Evolutionary conservation across 1,284 basidiomycete genomes (phyloP).

Genomic region (Ganoderma lucidum): DNA sequence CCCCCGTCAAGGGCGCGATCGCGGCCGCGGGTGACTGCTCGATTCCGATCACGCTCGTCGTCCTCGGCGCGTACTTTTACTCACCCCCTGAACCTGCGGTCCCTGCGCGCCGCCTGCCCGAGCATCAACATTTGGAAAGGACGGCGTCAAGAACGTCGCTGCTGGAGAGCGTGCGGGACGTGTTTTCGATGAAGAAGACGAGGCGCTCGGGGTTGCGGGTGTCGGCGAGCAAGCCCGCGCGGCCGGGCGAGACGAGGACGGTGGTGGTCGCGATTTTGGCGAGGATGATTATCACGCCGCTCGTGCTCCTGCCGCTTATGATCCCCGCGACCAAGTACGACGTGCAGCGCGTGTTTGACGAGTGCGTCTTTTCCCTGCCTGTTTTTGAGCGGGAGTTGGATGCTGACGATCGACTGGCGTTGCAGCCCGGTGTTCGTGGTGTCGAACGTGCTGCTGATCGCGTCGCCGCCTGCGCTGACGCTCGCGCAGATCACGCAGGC

Average conservation of each 20-base stretch:
- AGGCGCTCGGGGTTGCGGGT: conserved; percentile 28
- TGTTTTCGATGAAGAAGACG: conserved; percentile 45
- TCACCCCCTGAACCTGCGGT: conserved; percentile 37
- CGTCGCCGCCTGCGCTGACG: conserved; percentile 84
- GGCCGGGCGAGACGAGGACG: conserved; percentile 81
- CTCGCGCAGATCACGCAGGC: conserved; percentile 91
- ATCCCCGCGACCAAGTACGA: conserved; percentile 68
- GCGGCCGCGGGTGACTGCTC: conserved; percentile 81
- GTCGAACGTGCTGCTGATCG: conserved; percentile 76
- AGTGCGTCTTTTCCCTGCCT: conserved; percentile 57
- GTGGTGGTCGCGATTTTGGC: conserved; percentile 81
- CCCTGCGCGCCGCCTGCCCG: conserved; percentile 35
- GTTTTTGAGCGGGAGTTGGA: neutral
- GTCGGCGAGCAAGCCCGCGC: conserved; percentile 30
- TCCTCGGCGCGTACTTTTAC: conserved; percentile 94
- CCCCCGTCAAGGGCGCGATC: conserved; percentile 79
- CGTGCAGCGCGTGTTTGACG: conserved; percentile 72
- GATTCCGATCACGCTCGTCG: conserved; percentile 89
- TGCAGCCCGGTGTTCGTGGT: conserved; percentile 85
- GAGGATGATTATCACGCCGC: conserved; percentile 88
- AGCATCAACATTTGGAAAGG: conserved; percentile 26
- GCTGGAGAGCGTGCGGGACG: conserved; percentile 50
- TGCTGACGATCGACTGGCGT: conserved; percentile 3
- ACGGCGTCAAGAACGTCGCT: conserved; percentile 46
- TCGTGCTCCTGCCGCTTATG: conserved; percentile 80